Conservation (phyloP, 257 asterid species). For the Forsythia viridissima region DNA sequence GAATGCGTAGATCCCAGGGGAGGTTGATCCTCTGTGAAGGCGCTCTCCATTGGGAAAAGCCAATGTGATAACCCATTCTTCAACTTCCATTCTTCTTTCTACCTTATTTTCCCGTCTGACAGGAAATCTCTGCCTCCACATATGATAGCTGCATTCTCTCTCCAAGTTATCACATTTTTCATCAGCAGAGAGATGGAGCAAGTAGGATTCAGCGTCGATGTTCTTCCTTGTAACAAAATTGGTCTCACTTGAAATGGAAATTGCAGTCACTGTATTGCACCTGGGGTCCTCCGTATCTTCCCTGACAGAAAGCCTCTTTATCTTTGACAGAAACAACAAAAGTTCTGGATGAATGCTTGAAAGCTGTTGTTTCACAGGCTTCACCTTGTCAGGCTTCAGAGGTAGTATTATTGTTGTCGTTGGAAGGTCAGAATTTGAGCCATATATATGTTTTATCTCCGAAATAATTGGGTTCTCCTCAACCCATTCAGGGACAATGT, state of each 20-base stretch:
- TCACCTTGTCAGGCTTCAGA: slow-evolving; percentile 40
- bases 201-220: slow-evolving; percentile 36
- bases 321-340: slow-evolving; percentile 38
- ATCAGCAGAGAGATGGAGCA: slow-evolving; percentile 36
- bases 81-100: slow-evolving; percentile 37
- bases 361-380: slow-evolving; percentile 38
- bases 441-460: slow-evolving; percentile 24
- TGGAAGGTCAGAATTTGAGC: slow-evolving; percentile 22
- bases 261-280: slow-evolving; percentile 27
- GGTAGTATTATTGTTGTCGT: slow-evolving; percentile 38
- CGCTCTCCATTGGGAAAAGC: slow-evolving; percentile 41
- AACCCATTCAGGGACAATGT: slow-evolving; percentile 41
- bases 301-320: slow-evolving; percentile 33
- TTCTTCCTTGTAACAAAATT: slow-evolving; percentile 33
- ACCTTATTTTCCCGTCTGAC: slow-evolving; percentile 28
- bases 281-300: slow-evolving; percentile 36
- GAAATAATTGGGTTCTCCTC: slow-evolving; percentile 29
- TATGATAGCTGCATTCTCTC: slow-evolving; percentile 32
- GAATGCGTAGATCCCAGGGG: slow-evolving; percentile 42
- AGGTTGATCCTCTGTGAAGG: slow-evolving; percentile 33
- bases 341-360: slow-evolving; percentile 41
- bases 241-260: slow-evolving; percentile 37
- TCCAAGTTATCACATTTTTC: slow-evolving; percentile 23
- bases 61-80: slow-evolving; percentile 40
- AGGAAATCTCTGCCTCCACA: slow-evolving; percentile 45